These are phyloP conservation scores for Triticum timopheevii DNA, from an alignment of 176 grass and related monocot genomes.

Conservation along the genomic window DNA sequence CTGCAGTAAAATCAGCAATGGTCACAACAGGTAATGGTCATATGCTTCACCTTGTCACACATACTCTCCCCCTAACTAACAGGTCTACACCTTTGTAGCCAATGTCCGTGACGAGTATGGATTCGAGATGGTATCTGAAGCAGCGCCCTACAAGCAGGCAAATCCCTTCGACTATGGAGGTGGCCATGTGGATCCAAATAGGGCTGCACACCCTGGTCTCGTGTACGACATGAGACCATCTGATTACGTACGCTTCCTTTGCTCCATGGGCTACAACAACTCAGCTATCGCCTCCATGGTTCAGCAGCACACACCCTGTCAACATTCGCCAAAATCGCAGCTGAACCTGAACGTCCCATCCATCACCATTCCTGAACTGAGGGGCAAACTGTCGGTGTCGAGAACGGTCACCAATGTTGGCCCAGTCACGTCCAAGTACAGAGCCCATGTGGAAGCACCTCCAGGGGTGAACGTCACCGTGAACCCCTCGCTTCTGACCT, in stretches of 20 bases:
- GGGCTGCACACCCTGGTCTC: constrained; percentile 67
- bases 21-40: constrained; percentile 70
- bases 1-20: constrained; percentile 89
- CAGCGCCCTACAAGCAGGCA: constrained; percentile 70
- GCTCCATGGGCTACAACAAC: constrained; percentile 86
- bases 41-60: neutral
- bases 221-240: constrained; percentile 72
- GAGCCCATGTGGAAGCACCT: constrained; percentile 59
- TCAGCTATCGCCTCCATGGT: constrained; percentile 63
- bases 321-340: constrained; percentile 38
- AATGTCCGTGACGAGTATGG: constrained; percentile 54
- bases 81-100: constrained; percentile 37
- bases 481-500: constrained; percentile 57
- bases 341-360: constrained; percentile 83
- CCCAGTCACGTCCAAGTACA: constrained; percentile 51
- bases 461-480: constrained; percentile 59
- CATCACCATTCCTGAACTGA: constrained; percentile 70
- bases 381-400: constrained; percentile 54
- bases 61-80: neutral
- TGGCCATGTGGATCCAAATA: constrained; percentile 87
- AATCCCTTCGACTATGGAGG: constrained; percentile 88
- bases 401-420: constrained; percentile 93
- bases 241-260: constrained; percentile 77
- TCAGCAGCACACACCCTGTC: constrained; percentile 48
- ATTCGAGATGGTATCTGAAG: constrained; percentile 68